Base-by-base conservation (phyloP, 2,329 filamentous ascomycete genomes). In the Didymella pomorum region DNA sequence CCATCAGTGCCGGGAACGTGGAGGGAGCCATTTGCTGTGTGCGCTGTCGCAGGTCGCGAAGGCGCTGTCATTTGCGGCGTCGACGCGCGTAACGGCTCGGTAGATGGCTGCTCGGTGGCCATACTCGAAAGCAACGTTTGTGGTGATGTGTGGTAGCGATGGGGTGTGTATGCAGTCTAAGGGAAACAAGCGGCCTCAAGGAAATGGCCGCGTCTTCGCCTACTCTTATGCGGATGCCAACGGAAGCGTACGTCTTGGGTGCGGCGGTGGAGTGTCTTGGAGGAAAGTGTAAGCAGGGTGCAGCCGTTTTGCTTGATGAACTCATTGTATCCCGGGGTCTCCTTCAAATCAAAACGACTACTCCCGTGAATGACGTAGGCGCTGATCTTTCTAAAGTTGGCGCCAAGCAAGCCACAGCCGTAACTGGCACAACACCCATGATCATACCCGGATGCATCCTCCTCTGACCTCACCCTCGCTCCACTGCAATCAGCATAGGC, bases 41-140 rank as follows among this genome's bases (percentile, higher is more conserved):
- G 56, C 18, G 62, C 42, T 39, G 66, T 49, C 41, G 57, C 35
- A 21, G 58, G 42, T 20, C 55, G 28, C 41, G 49, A 37, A 16
- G 52, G 53, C 20, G 59, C 58, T 33, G 56, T 52, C 39, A 42
- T 31, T 7, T 48, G 28, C 3, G 68, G 63, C n/a, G 67, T 58
- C 23, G 58, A 51, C 14, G 68, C 58, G 52, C 71, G 59, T 57
- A 74, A 62, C 21, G 68, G 68, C 66, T 75, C 72, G 12, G 67
- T 74, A 6, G 73, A 74, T 2, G 70, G 28, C 39, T 71, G 69
- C 35, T 69, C 60, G 20, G 68, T 63, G 28, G 71, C 66, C 71
- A 73, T 76, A 49, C 11, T 49, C 18, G 29, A 12, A 16, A 39
- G 52, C n/a, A 26, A 43, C 41, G 46, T 33, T 14, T 8, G 43